Evolutionary conservation across 2,329 filamentous ascomycete species (phyloP), one percentile per base, ranked within the genome.

Genomic region (Xylariales sp.): DNA sequence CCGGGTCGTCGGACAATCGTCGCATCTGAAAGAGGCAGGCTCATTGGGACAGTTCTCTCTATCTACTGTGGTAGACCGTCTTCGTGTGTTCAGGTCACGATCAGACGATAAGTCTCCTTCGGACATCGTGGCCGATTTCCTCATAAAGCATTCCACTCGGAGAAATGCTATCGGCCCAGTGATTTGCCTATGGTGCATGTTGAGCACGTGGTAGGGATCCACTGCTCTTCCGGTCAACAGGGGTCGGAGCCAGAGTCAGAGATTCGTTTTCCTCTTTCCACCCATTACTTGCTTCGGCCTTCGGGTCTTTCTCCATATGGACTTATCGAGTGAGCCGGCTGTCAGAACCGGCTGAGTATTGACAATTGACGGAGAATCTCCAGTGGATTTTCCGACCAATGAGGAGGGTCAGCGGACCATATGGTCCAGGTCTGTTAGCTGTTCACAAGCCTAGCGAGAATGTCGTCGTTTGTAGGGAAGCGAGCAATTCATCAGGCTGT

Each of bases 331-430:
- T 27, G 25, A 15, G 20, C 34, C 27, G 4, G 34, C 20, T 27
- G 20, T 20, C 10, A 8, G 25, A 38, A 31, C 5, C 27, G 36
- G 38, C 38, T 32, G 38, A 33, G 21, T 33, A 15, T 18, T 25
- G 29, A 40, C 28, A 33, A 15, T 11, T 21, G 8, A 40, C 38
- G 38, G 38, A 40, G 31, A 40, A 40, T 40, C 33, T 40, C n/a
- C 18, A 29, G 38, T 12, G 16, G 9, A 21, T 14, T 40, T 40
- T 21, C 38, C 38, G 38, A 40, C 38, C 38, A 40, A 40, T 40
- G 16, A 33, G 32, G 38, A 16, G 16, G 25, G 27, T 15, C 20
- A 20, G 14, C 14, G 8, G 15, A 7, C 22, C 25, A 5, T 15
- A 29, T 19, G 37, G 8, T n/a, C 27, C 25, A 31, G 16, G 35